Base-by-base conservation (phyloP, 2,329 filamentous ascomycete species). In the Metarhizium anisopliae region DNA sequence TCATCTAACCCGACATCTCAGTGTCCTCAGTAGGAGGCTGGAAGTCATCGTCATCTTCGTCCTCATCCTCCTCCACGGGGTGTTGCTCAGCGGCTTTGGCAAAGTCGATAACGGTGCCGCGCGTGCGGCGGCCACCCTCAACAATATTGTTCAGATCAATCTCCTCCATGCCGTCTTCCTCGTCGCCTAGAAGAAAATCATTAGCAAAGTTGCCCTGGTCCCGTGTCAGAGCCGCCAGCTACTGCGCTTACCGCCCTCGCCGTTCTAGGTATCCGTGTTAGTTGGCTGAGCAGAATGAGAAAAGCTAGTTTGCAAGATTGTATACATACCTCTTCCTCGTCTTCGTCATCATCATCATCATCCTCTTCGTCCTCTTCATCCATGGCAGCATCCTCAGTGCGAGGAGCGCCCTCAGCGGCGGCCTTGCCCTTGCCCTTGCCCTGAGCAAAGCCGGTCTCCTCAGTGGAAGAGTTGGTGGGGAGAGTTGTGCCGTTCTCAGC, bases 111-210 rank as follows among this genome's bases (percentile, higher is more conserved):
- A 85, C 81, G 73, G 90, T 89, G 68, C 92, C 92, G 67, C 93
- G 93, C 60, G 93, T 97, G 72, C 94, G 93, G 65, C 86, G 83
- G 60, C 86, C 86, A 61, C 79, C 81, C 57, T 76, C 71, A 68
- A 97, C 85, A 71, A 97, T 95, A 81, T 97, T 97, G 70, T 83
- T 82, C 56, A 83, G 77, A 69, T 95, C 90, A 70, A 99, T 96
- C 74, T 93, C 92, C 70, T 95, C 89, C 79, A 96, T 83, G 72
- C 89, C 87, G 67, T 91, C 90, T 49, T 88, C 87, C 54, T 89
- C 88, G 63, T 87, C 86, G 56, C 59, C 63, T 64, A 52, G 2
- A n/a, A 29, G 2, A 3, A 30, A 20, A 56, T 63, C n/a, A 18
- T 54, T 16, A 51, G 25, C 25, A 51, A 35, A 16, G 52, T 38